Evolutionary conservation across 139 green algal genomes (phyloP).

Genomic region (Diplosphaera chodatii): DNA sequence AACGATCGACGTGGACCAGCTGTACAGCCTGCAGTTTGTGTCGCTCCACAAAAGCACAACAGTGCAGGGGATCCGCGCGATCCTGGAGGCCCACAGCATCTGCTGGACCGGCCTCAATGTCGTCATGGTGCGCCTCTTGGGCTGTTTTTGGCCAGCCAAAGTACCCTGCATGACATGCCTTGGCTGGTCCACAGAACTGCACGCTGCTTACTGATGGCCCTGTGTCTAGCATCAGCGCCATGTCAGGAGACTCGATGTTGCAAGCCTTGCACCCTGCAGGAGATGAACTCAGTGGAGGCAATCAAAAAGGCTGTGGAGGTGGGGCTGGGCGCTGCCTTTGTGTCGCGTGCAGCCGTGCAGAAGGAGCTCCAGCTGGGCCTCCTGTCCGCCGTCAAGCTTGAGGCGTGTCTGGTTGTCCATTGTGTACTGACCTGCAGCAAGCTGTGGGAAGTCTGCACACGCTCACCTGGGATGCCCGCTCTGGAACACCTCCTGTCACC

Average conservation of each 20-base stretch:
- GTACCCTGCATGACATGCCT: no score
- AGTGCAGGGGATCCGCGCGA: conserved; percentile 14
- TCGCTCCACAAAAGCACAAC: conserved; percentile 25
- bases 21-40: conserved; percentile 25
- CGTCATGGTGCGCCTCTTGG: conserved; percentile 15
- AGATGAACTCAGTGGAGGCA: conserved; percentile 46
- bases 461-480: no score
- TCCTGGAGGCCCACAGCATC: conserved; percentile 17
- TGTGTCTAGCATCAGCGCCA: no score
- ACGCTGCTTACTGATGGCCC: no score
- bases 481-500: no score
- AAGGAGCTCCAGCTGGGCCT: conserved; percentile 25
- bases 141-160: not conserved
- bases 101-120: conserved; percentile 21
- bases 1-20: conserved; percentile 10
- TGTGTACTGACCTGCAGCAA: no score
- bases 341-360: conserved; percentile 20
- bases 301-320: conserved; percentile 35
- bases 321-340: conserved; percentile 33
- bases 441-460: no score
- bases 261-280: conserved; percentile 8
- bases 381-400: conserved; percentile 5
- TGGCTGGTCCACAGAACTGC: no score
- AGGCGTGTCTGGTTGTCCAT: no score
- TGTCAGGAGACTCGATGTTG: no score